Base-by-base conservation (phyloP, 1,284 basidiomycete genomes). In the Tausonia pullulans region DNA sequence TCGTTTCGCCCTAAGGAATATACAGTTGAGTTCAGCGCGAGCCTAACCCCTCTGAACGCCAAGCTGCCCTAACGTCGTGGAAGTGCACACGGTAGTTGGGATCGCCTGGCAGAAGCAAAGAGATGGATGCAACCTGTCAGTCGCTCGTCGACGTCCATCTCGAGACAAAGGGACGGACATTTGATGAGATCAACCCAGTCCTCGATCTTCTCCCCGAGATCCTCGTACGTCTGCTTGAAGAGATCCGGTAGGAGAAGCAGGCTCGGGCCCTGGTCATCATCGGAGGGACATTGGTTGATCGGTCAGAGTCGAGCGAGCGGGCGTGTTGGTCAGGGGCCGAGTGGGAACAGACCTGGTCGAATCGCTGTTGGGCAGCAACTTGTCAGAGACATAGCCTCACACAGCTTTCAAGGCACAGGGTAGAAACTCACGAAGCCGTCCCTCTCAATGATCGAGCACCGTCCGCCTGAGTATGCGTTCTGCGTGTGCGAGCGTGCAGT, bases 381-480 rank as follows among this genome's bases (percentile, higher is more conserved):
- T 6, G 10, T 53, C n/a, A n/a, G 16, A 54, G 13, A 14, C 41
- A 48, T n/a, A 45, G 49, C 9, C 41, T 13, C 65, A 11, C 51
- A 43, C 13, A n/a, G n/a, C 6, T 49, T n/a, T 13, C 7, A 44
- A 39, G 11, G 3, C 50, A 45, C 8, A 40, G n/a, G 39, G 63
- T 41, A 44, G 50, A 44, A 40, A 70, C 71, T 55, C 16, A 72
- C 69, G 68, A 80, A 78, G 2, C 79, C 79, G 44, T 78, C 74
- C 62, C 78, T 74, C 61, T 78, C 74, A 57, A 81, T 76, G 64
- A 81, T 70, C 65, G 77, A 79, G 71, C 81, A 82, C 68, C 80
- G 72, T 10, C 81, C 81, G 3, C 80, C 80, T 6, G 77, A 76
- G 65, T 76, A 77, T 46, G 71, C 71, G 65, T 79, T 79, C 75